Percentiles rank a stretch among this genome's conserved stretches.
Evolutionary conservation across 129 eudicot genomes (phyloP).

Genomic region (Arctium minus): DNA sequence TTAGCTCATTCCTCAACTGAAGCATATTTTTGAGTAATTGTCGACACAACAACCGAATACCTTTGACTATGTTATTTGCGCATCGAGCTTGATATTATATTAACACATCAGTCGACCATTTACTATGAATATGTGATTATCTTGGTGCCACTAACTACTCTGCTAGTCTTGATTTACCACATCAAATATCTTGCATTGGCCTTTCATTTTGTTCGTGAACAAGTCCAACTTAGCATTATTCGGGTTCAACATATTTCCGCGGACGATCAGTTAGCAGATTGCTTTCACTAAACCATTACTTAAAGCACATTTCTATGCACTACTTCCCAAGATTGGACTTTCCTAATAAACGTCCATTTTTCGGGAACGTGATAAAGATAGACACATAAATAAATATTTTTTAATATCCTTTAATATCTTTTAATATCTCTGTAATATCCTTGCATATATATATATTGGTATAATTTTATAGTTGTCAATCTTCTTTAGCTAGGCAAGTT

Average conservation of each 20-base stretch:
- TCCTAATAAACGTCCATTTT: not conserved
- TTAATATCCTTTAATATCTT: no score
- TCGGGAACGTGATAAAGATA: not conserved
- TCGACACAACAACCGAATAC: not conserved
- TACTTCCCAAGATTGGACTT: not conserved
- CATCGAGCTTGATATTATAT: not conserved
- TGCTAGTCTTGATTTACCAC: not conserved
- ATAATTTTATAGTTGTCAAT: no score
- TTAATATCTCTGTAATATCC: no score
- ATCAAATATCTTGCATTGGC: not conserved
- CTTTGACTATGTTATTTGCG: not conserved
- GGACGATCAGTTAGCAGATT: not conserved
- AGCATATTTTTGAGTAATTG: no score
- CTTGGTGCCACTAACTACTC: not conserved
- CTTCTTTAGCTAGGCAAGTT: no score
- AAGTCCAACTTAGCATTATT: not conserved
- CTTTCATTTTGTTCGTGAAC: not conserved
- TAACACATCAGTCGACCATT: no score
- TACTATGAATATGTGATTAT: not conserved
- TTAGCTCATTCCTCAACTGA: not conserved
- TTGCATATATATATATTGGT: no score
- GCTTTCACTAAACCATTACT: not conserved
- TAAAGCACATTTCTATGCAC: not conserved
- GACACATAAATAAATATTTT: not conserved
- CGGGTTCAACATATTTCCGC: not conserved